phyloP scores from a whole-genome alignment of 192 early-diverging fungal genomes.

The Linnemannia schmuckeri region DNA sequence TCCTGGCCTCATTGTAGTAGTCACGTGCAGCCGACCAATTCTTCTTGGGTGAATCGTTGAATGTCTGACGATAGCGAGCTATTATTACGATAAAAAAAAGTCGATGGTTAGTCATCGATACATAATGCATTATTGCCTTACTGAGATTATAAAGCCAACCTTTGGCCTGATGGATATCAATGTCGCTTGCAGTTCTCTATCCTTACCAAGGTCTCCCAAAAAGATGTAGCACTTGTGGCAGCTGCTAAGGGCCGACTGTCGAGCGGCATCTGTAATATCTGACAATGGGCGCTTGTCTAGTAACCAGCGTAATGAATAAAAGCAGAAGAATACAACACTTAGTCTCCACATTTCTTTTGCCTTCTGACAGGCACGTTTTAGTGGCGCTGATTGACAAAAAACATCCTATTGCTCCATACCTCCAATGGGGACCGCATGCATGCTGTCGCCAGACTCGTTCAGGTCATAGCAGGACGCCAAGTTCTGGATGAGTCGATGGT shows the following conservation, averaged over 20 bases:
- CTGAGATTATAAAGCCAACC: not conserved
- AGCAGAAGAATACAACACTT: not conserved
- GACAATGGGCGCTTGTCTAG: slow-evolving; percentile 38
- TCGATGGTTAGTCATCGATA: not conserved
- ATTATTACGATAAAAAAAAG: not conserved
- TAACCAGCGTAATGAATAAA: not conserved
- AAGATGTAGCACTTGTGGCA: slow-evolving; percentile 71
- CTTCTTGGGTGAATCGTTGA: slow-evolving; percentile 65
- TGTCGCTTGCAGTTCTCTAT: not conserved
- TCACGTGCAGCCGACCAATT: slow-evolving; percentile 69
- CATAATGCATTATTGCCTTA: not conserved
- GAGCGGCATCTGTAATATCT: slow-evolving; percentile 40
- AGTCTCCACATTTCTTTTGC: not conserved
- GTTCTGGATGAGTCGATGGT: slow-evolving; percentile 62
- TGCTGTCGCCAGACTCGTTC: slow-evolving; percentile 51
- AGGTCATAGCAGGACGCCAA: slow-evolving; percentile 59
- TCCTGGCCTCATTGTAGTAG: slow-evolving; percentile 75
- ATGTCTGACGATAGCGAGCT: slow-evolving; percentile 75
- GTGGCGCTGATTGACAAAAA: not conserved
- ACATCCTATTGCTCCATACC: slow-evolving; percentile 23
- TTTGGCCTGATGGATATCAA: not conserved
- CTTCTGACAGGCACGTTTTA: not conserved
- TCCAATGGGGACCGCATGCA: slow-evolving; percentile 44
- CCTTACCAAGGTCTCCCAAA: slow-evolving; percentile 75
- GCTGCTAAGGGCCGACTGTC: slow-evolving; percentile 56